These are phyloP conservation scores for Zanthoxylum bungeanum DNA, from an alignment of 345 rosid species.

Conservation along the genomic window DNA sequence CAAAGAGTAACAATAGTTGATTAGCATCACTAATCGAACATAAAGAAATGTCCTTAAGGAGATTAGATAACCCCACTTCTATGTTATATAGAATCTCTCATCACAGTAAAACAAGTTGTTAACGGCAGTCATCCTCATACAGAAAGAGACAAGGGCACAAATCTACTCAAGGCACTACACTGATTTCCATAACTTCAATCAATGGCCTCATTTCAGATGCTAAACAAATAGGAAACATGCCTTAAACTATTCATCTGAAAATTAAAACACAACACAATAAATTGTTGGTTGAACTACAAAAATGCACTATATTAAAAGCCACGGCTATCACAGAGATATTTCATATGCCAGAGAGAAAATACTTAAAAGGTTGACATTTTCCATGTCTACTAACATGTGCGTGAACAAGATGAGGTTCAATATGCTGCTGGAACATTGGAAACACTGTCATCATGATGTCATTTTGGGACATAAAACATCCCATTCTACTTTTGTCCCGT, in stretches of 20 bases:
- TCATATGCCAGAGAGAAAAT: neutral
- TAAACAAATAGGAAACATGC: neutral
- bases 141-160: neutral
- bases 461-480: constrained; percentile 89
- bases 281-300: neutral
- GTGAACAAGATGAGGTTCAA: constrained; percentile 98
- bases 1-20: constrained; percentile 1
- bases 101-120: neutral
- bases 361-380: neutral
- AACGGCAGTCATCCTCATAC: neutral
- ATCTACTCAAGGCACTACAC: neutral
- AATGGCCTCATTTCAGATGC: neutral
- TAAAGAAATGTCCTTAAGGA: neutral
- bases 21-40: neutral
- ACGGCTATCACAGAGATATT: neutral
- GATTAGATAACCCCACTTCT: neutral
- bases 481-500: constrained; percentile 92
- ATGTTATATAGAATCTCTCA: neutral
- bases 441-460: constrained; percentile 98
- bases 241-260: neutral
- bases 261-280: neutral
- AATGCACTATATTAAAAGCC: neutral
- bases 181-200: constrained; percentile 4
- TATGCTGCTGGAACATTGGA: constrained; percentile 98
- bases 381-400: constrained; percentile 80